Base-by-base conservation (phyloP, 2,329 filamentous ascomycete genomes). In the Aspergillus carbonarius region DNA sequence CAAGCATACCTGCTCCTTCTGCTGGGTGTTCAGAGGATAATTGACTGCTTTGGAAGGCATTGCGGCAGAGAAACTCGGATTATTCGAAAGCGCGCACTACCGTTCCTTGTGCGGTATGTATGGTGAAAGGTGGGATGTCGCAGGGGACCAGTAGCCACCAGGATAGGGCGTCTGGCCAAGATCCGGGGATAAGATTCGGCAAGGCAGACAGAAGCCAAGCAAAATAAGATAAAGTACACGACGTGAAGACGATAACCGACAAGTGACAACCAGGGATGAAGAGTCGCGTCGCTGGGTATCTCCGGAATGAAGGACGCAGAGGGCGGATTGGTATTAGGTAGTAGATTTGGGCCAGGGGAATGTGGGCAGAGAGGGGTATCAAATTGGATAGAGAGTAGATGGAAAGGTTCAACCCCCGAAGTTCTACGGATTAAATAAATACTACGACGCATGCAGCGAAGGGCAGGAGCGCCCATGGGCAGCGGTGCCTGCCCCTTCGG, bases 1-100 rank as follows among this genome's bases (percentile, higher is more conserved):
- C 9, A 30, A 27, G 54, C 70, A 54, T 65, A 78, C 88, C 66
- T 84, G 55, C 56, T 54, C 46, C 32, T 54, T 57, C 57, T 54
- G 48, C 54, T 63, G 54, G 42, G 55, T 32, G 35, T 54, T 54
- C 8, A 53, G 13, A 2, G 57, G 57, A 32, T 54, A 54, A 40
- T 59, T 59, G 18, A 59, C 57, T 17, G 54, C 27, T 35, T 46
- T 55, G 9, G 57, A 59, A 51, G 57, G 32, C 57, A 59, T 59
- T 48, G 50, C 39, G 46, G 37, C 20, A 25, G 25, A 5, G 15
- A 47, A 17, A 17, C 27, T 39, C 27, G 17, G 17, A 20, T 32
- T 54, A 25, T 20, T 35, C 50, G 15, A 42, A 52, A 13, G 18
- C 18, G 13, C 18, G 23, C 23, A 47, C 27, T 12, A 47, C 8